Evolutionary conservation across 257 asterid species (phyloP), one percentile per base, ranked within the genome.

Genomic region (Vinca minor): DNA sequence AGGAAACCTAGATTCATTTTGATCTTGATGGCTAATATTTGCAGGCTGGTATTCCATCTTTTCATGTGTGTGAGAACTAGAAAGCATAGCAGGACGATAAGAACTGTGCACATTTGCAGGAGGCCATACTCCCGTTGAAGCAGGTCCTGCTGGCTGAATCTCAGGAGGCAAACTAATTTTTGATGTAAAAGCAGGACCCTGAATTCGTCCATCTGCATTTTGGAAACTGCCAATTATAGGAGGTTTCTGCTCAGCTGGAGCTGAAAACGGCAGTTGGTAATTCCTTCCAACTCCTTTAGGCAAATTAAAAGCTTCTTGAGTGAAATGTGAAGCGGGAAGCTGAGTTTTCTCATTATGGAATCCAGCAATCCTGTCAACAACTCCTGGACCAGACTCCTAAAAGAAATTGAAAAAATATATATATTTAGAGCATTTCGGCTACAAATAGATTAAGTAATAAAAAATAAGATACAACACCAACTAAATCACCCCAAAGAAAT

Each of bases 381-480:
- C 66, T 73, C 83, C 91, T 58, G 26, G 79, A 68, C 77, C 84
- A 68, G 94, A 73, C 92, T 85, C 84, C 70, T 55, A 74, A 50
- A 70, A 34, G 59, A n/a, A 48, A 57, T 25, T 57, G 17, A 63
- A 15, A 62, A 6, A 18, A 53, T n/a, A n/a, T n/a, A 62, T 20
- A 10, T 48, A 58, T 38, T 45, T 35, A 60, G 35, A 36, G 32
- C 49, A 12, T 31, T 45, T 54, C n/a, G 20, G 62, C 46, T 34
- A 50, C 31, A 64, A 38, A 7, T 9, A 44, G n/a, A n/a, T n/a
- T n/a, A 18, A 52, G 36, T 36, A 17, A 62, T 38, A 42, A 17
- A n/a, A n/a, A n/a, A n/a, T 13, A 9, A 56, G 17, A 32, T 14
- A 54, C 39, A 55, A n/a, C 39, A 29, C 4, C 15, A 12, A 31